Evolutionary conservation across 2,329 filamentous ascomycete species (phyloP).

Genomic region (Cordyceps fumosorosea): DNA sequence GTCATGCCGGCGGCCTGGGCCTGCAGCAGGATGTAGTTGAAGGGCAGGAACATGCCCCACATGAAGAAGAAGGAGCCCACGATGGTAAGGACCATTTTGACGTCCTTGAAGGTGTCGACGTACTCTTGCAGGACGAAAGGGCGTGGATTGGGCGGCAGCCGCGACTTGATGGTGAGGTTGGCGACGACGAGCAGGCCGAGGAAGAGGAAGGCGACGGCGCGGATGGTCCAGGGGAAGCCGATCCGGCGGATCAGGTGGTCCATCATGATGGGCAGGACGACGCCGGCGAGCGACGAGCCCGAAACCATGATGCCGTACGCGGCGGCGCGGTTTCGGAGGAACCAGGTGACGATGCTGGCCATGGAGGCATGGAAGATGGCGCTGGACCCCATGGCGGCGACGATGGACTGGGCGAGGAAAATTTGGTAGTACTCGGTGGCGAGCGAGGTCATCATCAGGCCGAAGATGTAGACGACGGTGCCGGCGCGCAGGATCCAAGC

Average conservation of each 20-base stretch:
- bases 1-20: constrained; percentile 38
- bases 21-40: constrained; percentile 46
- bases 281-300: constrained; percentile 49
- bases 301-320: constrained; percentile 48
- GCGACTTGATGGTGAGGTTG: constrained; percentile 31
- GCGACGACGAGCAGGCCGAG: constrained; percentile 30
- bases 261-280: constrained; percentile 55
- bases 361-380: constrained; percentile 37
- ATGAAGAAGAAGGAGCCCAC: constrained; percentile 48
- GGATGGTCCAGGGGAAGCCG: constrained; percentile 44
- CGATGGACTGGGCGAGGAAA: constrained; percentile 36
- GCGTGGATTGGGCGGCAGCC: constrained; percentile 38
- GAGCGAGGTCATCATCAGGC: constrained; percentile 59
- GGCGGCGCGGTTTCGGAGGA: constrained; percentile 42
- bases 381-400: constrained; percentile 35
- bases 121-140: constrained; percentile 43
- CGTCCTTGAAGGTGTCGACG: constrained; percentile 38
- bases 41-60: constrained; percentile 47
- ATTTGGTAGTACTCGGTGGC: constrained; percentile 38
- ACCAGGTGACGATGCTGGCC: constrained; percentile 44
- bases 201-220: constrained; percentile 40
- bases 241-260: constrained; percentile 43
- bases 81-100: constrained; percentile 36
- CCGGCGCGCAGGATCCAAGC: constrained; percentile 48
- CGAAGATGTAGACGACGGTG: constrained; percentile 52